Conservation (phyloP, 2,329 filamentous ascomycete genomes). For the Septoria petroselini region DNA sequence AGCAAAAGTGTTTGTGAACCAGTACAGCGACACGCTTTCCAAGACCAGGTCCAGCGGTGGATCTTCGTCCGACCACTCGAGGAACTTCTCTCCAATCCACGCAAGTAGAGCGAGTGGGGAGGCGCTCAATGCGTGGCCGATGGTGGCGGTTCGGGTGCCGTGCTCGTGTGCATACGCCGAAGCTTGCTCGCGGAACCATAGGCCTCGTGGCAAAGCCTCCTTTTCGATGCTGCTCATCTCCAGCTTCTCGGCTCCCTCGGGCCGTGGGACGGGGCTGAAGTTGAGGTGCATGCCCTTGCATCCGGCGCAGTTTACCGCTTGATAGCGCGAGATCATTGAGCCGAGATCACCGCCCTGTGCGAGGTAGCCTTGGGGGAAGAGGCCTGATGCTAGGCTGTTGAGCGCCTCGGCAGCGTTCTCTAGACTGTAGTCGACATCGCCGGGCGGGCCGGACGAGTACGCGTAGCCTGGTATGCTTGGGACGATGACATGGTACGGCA, state of each 20-base stretch:
- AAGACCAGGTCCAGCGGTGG: slow-evolving; percentile 46
- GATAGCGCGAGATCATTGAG: slow-evolving; percentile 41
- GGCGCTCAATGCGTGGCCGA: slow-evolving; percentile 53
- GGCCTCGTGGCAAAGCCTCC: slow-evolving; percentile 38
- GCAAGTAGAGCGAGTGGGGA: slow-evolving; percentile 57
- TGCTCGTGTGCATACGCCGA: slow-evolving; percentile 54
- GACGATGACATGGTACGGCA: slow-evolving; percentile 56
- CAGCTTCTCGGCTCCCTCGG: slow-evolving; percentile 28
- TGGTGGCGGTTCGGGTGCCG: slow-evolving; percentile 54
- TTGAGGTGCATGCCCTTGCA: slow-evolving; percentile 33
- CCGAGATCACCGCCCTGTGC: slow-evolving; percentile 57
- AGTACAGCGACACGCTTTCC: slow-evolving; percentile 51
- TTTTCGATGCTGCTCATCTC: slow-evolving; percentile 39
- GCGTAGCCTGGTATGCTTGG: slow-evolving; percentile 54
- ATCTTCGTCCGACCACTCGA: slow-evolving; percentile 51
- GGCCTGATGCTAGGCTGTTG: slow-evolving; percentile 49
- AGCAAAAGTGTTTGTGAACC: slow-evolving; percentile 52
- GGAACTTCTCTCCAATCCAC: slow-evolving; percentile 58
- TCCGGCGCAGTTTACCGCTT: slow-evolving; percentile 31
- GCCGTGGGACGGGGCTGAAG: slow-evolving; percentile 26
- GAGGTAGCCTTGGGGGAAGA: slow-evolving; percentile 54
- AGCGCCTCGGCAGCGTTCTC: slow-evolving; percentile 45
- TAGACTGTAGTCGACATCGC: slow-evolving; percentile 44
- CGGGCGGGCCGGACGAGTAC: slow-evolving; percentile 45
- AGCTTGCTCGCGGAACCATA: slow-evolving; percentile 45